Percentiles rank a stretch among this genome's conserved stretches.
These are phyloP conservation scores for Cutaneotrichosporon mucoides DNA, from an alignment of 1,284 basidiomycete genomes.

Conservation along the genomic window DNA sequence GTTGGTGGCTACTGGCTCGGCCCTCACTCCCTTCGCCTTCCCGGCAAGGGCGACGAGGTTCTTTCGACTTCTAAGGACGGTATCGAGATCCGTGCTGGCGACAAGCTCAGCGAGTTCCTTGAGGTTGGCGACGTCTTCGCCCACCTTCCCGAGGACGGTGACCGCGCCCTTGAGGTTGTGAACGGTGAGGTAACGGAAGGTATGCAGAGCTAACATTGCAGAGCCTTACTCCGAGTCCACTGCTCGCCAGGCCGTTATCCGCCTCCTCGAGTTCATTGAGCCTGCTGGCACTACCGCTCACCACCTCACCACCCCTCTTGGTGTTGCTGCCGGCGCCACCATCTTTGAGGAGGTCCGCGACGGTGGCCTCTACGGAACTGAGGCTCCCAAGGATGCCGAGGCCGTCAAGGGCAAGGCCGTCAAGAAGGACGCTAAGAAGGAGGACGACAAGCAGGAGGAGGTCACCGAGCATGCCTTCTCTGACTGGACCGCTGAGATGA, in stretches of 20 bases:
- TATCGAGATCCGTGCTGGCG: slow-evolving; percentile 43
- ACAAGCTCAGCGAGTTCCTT: slow-evolving; percentile 49
- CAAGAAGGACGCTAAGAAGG: slow-evolving; percentile 40
- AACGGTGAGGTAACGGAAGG: slow-evolving; percentile 29
- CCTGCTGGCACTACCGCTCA: slow-evolving; percentile 48
- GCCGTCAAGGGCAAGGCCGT: slow-evolving; percentile 34
- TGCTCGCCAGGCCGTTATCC: slow-evolving; percentile 52
- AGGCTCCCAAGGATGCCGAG: slow-evolving; percentile 36
- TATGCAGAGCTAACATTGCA: slow-evolving; percentile 11
- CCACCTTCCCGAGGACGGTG: slow-evolving; percentile 31
- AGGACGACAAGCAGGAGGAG: slow-evolving; percentile 33
- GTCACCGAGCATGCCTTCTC: slow-evolving; percentile 47
- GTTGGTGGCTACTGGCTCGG: slow-evolving; percentile 51
- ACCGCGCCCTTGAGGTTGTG: slow-evolving; percentile 46
- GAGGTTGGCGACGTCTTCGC: slow-evolving; percentile 50
- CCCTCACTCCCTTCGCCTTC: slow-evolving; percentile 48
- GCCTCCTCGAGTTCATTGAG: slow-evolving; percentile 52
- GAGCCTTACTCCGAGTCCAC: slow-evolving; percentile 54
- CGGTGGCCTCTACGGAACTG: slow-evolving; percentile 37
- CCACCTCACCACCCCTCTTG: slow-evolving; percentile 47
- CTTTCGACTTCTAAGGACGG: slow-evolving; percentile 38
- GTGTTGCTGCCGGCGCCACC: slow-evolving; percentile 50
- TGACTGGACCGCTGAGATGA: slow-evolving; percentile 42
- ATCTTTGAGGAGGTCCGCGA: slow-evolving; percentile 54
- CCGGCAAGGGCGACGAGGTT: slow-evolving; percentile 20